Evolutionary conservation across 805 yeast species (phyloP), one percentile per base, ranked within the genome.

Genomic region (Diddensiella santjacobensis): DNA sequence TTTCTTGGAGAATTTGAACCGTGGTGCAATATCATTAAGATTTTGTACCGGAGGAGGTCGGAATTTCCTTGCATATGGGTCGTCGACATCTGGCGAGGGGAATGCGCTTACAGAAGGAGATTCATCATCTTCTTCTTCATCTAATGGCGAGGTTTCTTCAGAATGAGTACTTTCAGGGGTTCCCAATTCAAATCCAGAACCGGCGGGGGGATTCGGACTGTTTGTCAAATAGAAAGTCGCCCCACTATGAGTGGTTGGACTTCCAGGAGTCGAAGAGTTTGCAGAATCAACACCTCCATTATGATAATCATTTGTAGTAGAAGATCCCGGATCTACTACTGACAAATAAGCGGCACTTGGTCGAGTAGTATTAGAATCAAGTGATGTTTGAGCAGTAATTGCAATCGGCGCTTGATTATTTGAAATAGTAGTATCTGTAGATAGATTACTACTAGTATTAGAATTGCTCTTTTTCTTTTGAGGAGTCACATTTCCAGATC

Each of bases 51-150:
- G 63, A 11, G 59, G 57, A 1, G 60, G 59, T 1, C 70, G 52
- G 37, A 57, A 47, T 43, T 55, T 58, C 11, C 70, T 56, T 4
- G 68, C 53, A 44, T 66, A 66, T 4, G 70, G 70, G 46, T 66
- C 69, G 22, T 58, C 62, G 15, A 48, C 58, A 13, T 56, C 58
- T 5, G 53, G 48, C 18, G 53, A 40, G 13, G 61, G 61, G 40
- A 51, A 53, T 10, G 51, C 41, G 10, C 45, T 44, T 4, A 52
- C 11, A 13, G 58, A 30, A 2, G 53, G 49, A 5, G 55, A 41
- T n/a, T 50, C 51, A 17, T 35, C 38, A 17, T 35, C 20, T 8
- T 35, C 38, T 8, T 13, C 38, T 8, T 13, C 38, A 13, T 26
- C 31, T 13, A 50, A 40, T 10, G 58, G 46, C 22, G 62, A 50